These are phyloP conservation scores for Trichophyton equinum DNA, from an alignment of 2,329 filamentous ascomycete genomes.

Conservation along the genomic window DNA sequence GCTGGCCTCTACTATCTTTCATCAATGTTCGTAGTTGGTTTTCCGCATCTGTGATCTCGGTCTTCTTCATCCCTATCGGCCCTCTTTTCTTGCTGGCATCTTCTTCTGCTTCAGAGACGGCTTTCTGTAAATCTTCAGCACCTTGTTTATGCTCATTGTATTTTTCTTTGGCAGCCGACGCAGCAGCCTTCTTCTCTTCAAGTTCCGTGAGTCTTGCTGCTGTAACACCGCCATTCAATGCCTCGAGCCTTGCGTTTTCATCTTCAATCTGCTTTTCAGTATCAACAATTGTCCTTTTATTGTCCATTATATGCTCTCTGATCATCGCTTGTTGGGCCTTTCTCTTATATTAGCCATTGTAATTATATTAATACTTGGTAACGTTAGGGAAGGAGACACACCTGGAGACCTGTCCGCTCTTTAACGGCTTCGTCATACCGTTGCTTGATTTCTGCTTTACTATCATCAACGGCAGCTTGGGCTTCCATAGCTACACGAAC, in stretches of 20 bases:
- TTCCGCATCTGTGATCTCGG: constrained; percentile 44
- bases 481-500: constrained; percentile 35
- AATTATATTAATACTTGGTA: neutral
- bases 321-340: constrained; percentile 56
- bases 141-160: constrained; percentile 33
- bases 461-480: constrained; percentile 35
- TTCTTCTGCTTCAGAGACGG: constrained; percentile 25
- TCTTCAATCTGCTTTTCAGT: constrained; percentile 35
- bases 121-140: constrained; percentile 24
- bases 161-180: constrained; percentile 33
- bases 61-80: constrained; percentile 34
- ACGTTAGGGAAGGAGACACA: constrained; percentile 11
- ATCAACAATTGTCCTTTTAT: constrained; percentile 33
- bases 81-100: constrained; percentile 16
- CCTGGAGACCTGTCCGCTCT: constrained; percentile 43
- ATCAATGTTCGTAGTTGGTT: constrained; percentile 41
- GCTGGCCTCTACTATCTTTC: constrained; percentile 47
- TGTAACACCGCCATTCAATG: constrained; percentile 58
- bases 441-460: constrained; percentile 39
- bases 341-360: constrained; percentile 16
- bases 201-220: constrained; percentile 48
- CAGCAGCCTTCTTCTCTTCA: constrained; percentile 43
- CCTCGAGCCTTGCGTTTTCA: constrained; percentile 47
- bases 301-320: constrained; percentile 43
- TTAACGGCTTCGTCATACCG: constrained; percentile 42